Evolutionary conservation across 2,329 filamentous ascomycete genomes (phyloP).

Genomic region (Cordyceps cicadae): DNA sequence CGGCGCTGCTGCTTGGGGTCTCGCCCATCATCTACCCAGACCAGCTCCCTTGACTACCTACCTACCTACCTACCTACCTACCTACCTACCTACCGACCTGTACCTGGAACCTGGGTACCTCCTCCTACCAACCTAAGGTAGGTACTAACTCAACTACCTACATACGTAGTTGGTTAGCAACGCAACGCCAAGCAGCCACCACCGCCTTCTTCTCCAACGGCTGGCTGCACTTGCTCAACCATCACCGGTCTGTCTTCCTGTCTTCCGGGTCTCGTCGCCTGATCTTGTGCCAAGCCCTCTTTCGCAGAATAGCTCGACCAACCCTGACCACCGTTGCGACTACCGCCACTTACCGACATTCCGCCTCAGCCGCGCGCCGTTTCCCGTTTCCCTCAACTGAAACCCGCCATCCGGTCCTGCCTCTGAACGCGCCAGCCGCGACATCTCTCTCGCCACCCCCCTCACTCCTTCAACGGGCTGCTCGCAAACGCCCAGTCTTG

Average conservation of each 20-base stretch:
- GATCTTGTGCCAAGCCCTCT: neutral
- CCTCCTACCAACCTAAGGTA: too few relatives aligned
- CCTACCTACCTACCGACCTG: too few relatives aligned
- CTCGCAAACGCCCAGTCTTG: neutral
- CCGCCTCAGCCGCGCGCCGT: neutral
- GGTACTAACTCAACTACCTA: too few relatives aligned
- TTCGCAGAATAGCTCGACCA: neutral
- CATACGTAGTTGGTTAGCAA: neutral
- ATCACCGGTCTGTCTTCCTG: too few relatives aligned
- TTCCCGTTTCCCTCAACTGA: neutral
- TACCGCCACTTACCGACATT: neutral
- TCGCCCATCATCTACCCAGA: neutral
- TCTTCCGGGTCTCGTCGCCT: neutral
- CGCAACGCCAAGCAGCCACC: constrained; percentile 4
- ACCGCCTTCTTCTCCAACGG: neutral
- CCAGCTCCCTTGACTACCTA: neutral
- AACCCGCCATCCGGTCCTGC: neutral
- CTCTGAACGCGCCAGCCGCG: neutral
- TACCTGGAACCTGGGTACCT: too few relatives aligned
- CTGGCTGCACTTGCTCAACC: neutral
- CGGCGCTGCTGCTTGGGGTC: constrained; percentile 1
- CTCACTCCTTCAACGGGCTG: neutral
- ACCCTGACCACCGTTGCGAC: neutral
- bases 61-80: too few relatives aligned
- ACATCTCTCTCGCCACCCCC: neutral